A percentile compares a stretch with the other conserved stretches of the same genome.
Conservation (phyloP, 2,329 filamentous ascomycete genomes). For the Monilinia aucupariae region DNA sequence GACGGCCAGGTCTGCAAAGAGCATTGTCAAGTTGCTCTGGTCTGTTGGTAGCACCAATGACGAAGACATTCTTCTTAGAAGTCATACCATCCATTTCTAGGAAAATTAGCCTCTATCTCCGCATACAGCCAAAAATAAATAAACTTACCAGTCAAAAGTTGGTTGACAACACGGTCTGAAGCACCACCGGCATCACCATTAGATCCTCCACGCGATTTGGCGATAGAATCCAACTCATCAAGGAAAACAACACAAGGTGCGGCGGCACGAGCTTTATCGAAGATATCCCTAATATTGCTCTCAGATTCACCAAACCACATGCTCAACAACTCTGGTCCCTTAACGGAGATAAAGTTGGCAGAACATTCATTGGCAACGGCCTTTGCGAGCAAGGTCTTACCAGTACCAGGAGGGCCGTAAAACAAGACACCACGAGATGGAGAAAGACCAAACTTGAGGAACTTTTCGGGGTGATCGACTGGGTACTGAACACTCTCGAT, state of each 20-base stretch:
- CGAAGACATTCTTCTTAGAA: slow-evolving; percentile 99
- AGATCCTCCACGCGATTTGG: slow-evolving; percentile 97
- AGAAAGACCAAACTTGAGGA: slow-evolving; percentile 99
- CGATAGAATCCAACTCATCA: slow-evolving; percentile 97
- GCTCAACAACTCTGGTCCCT: slow-evolving; percentile 94
- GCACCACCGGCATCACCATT: slow-evolving; percentile 94
- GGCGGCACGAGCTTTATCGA: slow-evolving; percentile 97
- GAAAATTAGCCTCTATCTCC: slow-evolving; percentile 39
- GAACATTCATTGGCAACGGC: slow-evolving; percentile 98
- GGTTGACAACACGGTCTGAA: slow-evolving; percentile 98
- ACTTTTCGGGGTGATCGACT: slow-evolving; percentile 98
- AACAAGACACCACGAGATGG: slow-evolving; percentile 97
- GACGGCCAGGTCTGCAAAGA: slow-evolving; percentile 95
- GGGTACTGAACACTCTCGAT: slow-evolving; percentile 99
- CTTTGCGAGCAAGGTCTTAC: slow-evolving; percentile 99
- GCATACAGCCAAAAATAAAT: background rate
- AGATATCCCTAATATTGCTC: slow-evolving; percentile 99
- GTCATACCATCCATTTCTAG: slow-evolving; percentile 99
- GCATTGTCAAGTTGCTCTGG: slow-evolving; percentile 98
- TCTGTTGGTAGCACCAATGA: slow-evolving; percentile 97
- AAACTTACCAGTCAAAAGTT: slow-evolving; percentile 83
- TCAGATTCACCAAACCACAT: slow-evolving; percentile 99
- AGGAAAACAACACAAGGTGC: slow-evolving; percentile 98
- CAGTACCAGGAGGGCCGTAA: slow-evolving; percentile 97
- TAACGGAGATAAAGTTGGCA: slow-evolving; percentile 99